These are phyloP conservation scores for Hirsutella rhossiliensis DNA, from an alignment of 2,329 filamentous ascomycete genomes.

Conservation along the genomic window DNA sequence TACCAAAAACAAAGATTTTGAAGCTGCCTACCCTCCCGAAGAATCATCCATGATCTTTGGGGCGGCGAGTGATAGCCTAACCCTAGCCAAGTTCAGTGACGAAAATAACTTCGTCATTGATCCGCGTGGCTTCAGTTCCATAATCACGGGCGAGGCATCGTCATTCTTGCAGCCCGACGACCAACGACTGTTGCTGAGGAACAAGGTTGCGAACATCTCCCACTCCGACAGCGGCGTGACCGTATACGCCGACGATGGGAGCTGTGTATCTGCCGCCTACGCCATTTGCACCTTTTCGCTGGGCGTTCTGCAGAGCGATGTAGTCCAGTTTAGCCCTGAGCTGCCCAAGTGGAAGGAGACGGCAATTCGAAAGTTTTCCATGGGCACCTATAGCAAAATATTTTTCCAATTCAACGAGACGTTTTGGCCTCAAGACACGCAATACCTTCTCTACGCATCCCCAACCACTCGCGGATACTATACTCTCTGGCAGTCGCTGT, in stretches of 20 bases:
- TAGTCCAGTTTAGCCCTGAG: conserved; percentile 42
- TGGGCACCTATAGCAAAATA: conserved; percentile 64
- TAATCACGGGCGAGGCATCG: conserved; percentile 43
- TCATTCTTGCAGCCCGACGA: conserved; percentile 46
- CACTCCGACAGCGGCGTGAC: conserved; percentile 41
- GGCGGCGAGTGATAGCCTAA: conserved; percentile 43
- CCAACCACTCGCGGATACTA: conserved; percentile 28
- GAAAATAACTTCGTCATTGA: conserved; percentile 51
- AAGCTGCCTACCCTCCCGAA: conserved; percentile 44
- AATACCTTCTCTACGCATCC: conserved; percentile 34
- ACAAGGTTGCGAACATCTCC: conserved; percentile 39
- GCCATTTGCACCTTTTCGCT: conserved; percentile 57
- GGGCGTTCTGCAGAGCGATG: conserved; percentile 53
- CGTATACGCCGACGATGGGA: conserved; percentile 38
- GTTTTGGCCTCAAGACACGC: conserved; percentile 43
- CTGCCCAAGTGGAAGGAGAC: conserved; percentile 53
- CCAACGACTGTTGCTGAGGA: conserved; percentile 43
- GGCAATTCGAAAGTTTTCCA: conserved; percentile 51
- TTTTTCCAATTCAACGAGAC: conserved; percentile 57
- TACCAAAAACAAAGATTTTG: conserved; percentile 31
- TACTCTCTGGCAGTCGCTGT: conserved; percentile 53
- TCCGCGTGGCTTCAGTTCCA: conserved; percentile 46
- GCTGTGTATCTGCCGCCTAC: conserved; percentile 46
- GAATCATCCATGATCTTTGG: conserved; percentile 43
- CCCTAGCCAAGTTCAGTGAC: conserved; percentile 49